Base-by-base conservation (phyloP, 2,329 filamentous ascomycete genomes). In the Colletotrichum godetiae region DNA sequence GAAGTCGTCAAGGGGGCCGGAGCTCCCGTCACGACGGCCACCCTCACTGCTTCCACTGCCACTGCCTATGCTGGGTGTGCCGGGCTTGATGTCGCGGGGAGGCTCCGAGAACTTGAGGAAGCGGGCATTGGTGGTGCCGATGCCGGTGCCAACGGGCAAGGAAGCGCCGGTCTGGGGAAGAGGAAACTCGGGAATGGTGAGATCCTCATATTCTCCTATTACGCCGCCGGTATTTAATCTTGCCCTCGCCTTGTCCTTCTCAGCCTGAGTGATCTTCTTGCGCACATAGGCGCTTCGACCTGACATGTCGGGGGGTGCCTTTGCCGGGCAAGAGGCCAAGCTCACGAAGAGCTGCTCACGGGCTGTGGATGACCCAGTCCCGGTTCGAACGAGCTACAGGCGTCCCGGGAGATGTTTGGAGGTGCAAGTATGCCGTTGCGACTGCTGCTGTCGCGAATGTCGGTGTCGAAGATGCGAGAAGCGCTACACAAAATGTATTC, bases 231-330 rank as follows among this genome's bases (percentile, higher is more conserved):
- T 82, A 55, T 82, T 84, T 15, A 80, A 78, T 24, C 78, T 76
- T 2, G 86, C 85, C 68, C 82, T 81, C 22, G 82, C 79, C 10
- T 84, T 81, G 46, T 77, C 80, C 3, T 79, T 75, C 66, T 84
- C 86, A 31, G 84, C 82, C 70, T 90, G 86, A 0, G 86, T 88
- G 75, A 88, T 89, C 82, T 89, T 90, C 79, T 90, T 90, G 77
- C 89, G 87, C 78, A 89, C 88, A 76, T 88, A 85, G 37, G 88
- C 89, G 80, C 88, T 90, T 68, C 89, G 84, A 73, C 88, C 88
- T 7, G 89, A 91, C 89, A 91, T 91, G 74, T 67, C 80, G 67
- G 12, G 33, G 59, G 27, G 42, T 19, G 27, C 12, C 8, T 63
- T n/a, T 24, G 19, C 42, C 29, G 27, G 61, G n/a, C 19, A 63